Conservation (phyloP, 192 early-diverging fungal genomes). For the Backusella tuberculispora region DNA sequence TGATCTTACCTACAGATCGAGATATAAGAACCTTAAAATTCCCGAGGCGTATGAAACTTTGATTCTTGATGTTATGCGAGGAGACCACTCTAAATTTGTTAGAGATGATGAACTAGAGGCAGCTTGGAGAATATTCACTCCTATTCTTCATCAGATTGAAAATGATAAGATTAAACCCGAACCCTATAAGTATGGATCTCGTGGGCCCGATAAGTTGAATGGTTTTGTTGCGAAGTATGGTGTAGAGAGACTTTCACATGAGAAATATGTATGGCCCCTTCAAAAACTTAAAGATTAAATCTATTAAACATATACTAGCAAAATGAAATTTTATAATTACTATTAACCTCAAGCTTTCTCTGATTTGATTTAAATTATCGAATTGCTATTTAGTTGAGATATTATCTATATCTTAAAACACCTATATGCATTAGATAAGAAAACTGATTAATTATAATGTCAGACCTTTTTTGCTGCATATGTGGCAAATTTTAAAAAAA, state of each 20-base stretch:
- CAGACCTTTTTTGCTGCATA: too few relatives aligned
- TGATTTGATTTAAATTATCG: too few relatives aligned
- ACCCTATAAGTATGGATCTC: slow-evolving; percentile 81
- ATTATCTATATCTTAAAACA: too few relatives aligned
- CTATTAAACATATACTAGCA: too few relatives aligned
- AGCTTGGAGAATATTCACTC: slow-evolving; percentile 98
- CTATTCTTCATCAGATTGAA: slow-evolving; percentile 90
- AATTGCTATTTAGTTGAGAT: too few relatives aligned
- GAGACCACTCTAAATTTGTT: slow-evolving; percentile 97
- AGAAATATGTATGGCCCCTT: slow-evolving; percentile 54
- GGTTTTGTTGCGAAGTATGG: slow-evolving; percentile 72
- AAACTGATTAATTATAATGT: too few relatives aligned
- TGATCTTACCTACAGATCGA: slow-evolving; percentile 88
- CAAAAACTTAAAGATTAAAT: slow-evolving; percentile 25
- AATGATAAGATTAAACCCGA: slow-evolving; percentile 46
- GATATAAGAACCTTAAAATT: slow-evolving; percentile 87
- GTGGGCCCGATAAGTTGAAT: slow-evolving; percentile 80
- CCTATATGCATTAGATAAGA: too few relatives aligned
- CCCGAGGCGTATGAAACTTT: slow-evolving; percentile 97
- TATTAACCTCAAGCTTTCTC: too few relatives aligned
- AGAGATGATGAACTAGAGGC: slow-evolving; percentile 91
- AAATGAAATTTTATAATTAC: too few relatives aligned
- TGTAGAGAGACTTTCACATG: slow-evolving; percentile 44
- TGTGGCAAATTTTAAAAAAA: too few relatives aligned
- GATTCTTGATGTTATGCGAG: slow-evolving; percentile 88